These are phyloP conservation scores for Kodamaea derodonti DNA, from an alignment of 1,139 yeast genomes.

Conservation along the genomic window DNA sequence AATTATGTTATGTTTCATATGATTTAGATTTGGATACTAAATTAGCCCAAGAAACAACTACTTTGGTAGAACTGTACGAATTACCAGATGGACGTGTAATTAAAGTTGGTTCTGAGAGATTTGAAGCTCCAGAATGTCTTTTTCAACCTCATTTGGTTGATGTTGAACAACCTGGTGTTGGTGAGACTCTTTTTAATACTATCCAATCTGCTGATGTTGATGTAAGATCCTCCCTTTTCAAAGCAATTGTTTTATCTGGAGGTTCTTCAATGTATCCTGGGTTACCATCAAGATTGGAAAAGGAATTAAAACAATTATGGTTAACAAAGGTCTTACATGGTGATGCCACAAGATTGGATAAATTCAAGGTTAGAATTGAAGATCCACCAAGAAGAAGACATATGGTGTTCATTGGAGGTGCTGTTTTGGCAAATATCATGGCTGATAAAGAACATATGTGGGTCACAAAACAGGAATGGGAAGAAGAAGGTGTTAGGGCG, in stretches of 20 bases:
- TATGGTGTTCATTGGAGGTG: conserved; percentile 99
- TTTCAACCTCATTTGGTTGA: conserved; percentile 98
- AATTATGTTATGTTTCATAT: conserved; percentile 90
- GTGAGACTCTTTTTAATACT: conserved; percentile 86
- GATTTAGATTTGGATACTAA: conserved; percentile 87
- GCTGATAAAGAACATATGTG: conserved; percentile 98
- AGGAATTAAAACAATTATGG: conserved; percentile 96
- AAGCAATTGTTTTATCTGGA: conserved; percentile 92
- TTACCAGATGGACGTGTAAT: conserved; percentile 95
- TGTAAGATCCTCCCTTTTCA: conserved; percentile 80
- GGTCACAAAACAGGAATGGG: conserved; percentile 96
- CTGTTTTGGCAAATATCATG: conserved; percentile 96
- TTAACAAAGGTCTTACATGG: conserved; percentile 81
- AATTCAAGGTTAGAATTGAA: conserved; percentile 93
- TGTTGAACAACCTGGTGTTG: conserved; percentile 95
- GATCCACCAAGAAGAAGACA: conserved; percentile 99
- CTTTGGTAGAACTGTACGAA: conserved; percentile 85
- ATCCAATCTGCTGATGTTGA: conserved; percentile 94
- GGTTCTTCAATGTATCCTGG: conserved; percentile 99
- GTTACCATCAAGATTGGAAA: conserved; percentile 89
- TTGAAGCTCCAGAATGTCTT: conserved; percentile 96
- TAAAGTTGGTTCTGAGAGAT: conserved; percentile 92
- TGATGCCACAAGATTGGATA: conserved; percentile 80
- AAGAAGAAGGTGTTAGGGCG: conserved; percentile 87
- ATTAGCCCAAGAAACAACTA: conserved; percentile 89